Evolutionary conservation across 805 yeast species (phyloP).

Genomic region (Candida takata): DNA sequence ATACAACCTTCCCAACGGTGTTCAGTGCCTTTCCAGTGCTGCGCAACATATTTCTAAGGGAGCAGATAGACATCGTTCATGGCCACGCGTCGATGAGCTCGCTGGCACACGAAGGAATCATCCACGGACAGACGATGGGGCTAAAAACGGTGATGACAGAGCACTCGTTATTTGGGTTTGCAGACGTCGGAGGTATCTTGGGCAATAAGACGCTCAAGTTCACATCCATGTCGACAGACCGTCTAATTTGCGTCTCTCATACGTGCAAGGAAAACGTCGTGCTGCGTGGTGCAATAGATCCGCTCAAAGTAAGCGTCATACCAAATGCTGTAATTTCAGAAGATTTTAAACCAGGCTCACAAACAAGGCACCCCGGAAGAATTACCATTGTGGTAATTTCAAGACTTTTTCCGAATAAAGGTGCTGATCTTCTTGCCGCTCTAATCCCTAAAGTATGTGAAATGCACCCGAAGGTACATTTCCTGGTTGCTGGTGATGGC

Average conservation of each 20-base stretch:
- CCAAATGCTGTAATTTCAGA: constrained; percentile 91
- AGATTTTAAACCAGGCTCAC: constrained; percentile 55
- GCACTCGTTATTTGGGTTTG: constrained; percentile 92
- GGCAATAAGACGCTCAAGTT: constrained; percentile 84
- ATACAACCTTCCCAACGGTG: constrained; percentile 82
- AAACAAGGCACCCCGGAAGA: constrained; percentile 21
- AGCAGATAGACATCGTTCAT: constrained; percentile 81
- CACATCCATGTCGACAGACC: constrained; percentile 79
- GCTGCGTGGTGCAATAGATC: constrained; percentile 76
- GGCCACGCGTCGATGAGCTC: constrained; percentile 91
- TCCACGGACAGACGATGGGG: constrained; percentile 94
- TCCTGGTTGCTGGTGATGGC: constrained; percentile 93
- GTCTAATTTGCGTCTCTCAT: constrained; percentile 93
- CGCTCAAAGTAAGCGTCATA: constrained; percentile 73
- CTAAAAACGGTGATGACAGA: constrained; percentile 88
- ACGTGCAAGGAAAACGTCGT: constrained; percentile 96
- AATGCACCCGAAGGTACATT: constrained; percentile 54
- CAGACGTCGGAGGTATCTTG: constrained; percentile 72
- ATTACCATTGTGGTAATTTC: constrained; percentile 89
- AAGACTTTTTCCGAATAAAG: constrained; percentile 90
- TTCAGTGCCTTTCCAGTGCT: constrained; percentile 82
- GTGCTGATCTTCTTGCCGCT: constrained; percentile 82
- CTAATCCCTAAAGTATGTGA: constrained; percentile 79
- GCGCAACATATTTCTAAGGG: constrained; percentile 80
- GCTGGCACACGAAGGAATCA: constrained; percentile 80